Conservation (phyloP, 345 rosid species). For the Jatropha curcas region DNA sequence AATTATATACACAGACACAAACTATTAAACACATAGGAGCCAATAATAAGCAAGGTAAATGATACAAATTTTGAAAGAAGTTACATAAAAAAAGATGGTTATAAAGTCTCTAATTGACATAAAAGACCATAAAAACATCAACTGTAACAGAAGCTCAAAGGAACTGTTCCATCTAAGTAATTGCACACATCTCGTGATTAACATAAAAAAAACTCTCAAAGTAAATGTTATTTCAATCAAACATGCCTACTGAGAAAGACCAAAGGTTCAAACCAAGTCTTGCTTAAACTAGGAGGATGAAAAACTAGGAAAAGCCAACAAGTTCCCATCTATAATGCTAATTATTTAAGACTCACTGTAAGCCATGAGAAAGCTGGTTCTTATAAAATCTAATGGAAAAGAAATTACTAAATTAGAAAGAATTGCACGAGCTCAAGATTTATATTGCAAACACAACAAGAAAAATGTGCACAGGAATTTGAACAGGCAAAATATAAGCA, state of each 20-base stretch:
- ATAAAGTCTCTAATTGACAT: not conserved
- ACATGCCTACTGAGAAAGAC: not conserved
- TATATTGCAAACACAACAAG: not conserved
- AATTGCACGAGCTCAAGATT: not conserved
- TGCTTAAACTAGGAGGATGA: not conserved
- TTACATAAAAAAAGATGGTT: not conserved
- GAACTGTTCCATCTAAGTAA: not conserved
- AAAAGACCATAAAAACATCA: not conserved
- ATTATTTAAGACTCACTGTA: not conserved
- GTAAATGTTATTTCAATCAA: not conserved
- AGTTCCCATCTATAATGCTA: not conserved
- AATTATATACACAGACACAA: not conserved
- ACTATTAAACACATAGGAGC: not conserved
- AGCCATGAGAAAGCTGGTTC: not conserved
- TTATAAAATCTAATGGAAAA: not conserved
- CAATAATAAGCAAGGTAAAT: conserved; percentile 8
- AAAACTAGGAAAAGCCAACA: not conserved
- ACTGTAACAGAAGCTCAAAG: not conserved
- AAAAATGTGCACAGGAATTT: not conserved
- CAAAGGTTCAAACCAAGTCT: not conserved
- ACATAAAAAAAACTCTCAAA: not conserved
- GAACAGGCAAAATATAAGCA: not conserved
- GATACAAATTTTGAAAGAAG: not conserved
- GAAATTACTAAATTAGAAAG: not conserved
- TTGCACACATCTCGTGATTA: not conserved